These are phyloP conservation scores for Saccharomycopsis sp. DNA, from an alignment of 805 yeast species.

Conservation along the genomic window DNA sequence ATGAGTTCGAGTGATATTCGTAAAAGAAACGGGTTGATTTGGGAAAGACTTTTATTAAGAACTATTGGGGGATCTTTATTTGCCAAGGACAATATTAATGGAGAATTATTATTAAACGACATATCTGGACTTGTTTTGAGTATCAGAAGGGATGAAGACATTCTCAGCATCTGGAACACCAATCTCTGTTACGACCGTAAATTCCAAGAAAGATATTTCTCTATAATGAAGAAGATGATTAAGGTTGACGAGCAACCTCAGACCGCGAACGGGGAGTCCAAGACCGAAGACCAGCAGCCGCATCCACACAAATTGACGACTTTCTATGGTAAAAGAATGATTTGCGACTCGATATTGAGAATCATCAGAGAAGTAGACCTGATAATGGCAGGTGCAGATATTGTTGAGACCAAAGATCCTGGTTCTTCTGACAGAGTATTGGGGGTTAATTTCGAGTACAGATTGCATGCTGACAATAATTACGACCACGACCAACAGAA, in stretches of 20 bases:
- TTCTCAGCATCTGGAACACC: conserved; percentile 57
- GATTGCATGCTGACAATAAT: conserved; percentile 36
- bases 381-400: conserved; percentile 34
- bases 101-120: conserved; percentile 31
- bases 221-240: conserved; percentile 3
- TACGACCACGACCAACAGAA: conserved; percentile 10
- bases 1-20: conserved; percentile 19
- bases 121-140: conserved; percentile 56
- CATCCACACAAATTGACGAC: conserved; percentile 31
- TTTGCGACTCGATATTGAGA: conserved; percentile 41
- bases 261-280: not conserved
- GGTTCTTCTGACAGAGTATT: conserved; percentile 37
- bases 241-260: conserved; percentile 1
- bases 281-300: not conserved
- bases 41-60: conserved; percentile 51
- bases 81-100: conserved; percentile 35
- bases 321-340: conserved; percentile 39
- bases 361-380: conserved; percentile 43
- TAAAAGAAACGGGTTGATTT: conserved; percentile 35
- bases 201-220: conserved; percentile 22
- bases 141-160: conserved; percentile 52
- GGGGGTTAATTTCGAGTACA: conserved; percentile 42
- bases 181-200: conserved; percentile 33
- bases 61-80: conserved; percentile 45
- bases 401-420: conserved; percentile 26